A percentile compares a stretch with the other conserved stretches of the same genome.
Evolutionary conservation across 768 basidiomycete genomes (phyloP).

Genomic region (Dioszegia aurantiaca): DNA sequence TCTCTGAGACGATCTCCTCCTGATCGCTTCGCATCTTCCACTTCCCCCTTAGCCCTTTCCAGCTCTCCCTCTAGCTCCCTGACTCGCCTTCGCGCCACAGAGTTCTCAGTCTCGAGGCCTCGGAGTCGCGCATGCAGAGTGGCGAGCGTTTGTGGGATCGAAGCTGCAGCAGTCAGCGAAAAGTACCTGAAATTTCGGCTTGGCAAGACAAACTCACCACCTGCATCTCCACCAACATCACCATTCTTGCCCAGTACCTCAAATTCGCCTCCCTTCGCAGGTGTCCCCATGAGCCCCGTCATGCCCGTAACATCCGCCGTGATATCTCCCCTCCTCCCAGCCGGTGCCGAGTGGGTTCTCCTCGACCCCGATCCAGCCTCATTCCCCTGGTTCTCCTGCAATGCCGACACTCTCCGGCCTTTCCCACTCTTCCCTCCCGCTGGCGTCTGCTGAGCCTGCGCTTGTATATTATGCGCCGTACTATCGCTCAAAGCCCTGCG

Average conservation of each 20-base stretch:
- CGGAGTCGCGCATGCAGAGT: constrained; percentile 59
- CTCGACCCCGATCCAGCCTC: neutral
- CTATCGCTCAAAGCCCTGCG: constrained; percentile 31
- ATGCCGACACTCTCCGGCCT: constrained; percentile 2
- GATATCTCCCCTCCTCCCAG: constrained; percentile 14
- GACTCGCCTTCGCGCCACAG: constrained; percentile 75
- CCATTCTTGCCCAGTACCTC: constrained; percentile 40
- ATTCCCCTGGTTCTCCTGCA: constrained; percentile 8
- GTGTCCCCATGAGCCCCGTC: constrained; percentile 49
- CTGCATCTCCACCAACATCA: constrained; percentile 31
- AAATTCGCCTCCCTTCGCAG: constrained; percentile 43
- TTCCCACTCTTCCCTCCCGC: constrained; percentile 6
- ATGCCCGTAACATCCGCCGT: constrained; percentile 46
- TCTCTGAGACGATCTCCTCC: constrained; percentile 62
- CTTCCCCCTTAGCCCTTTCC: constrained; percentile 57
- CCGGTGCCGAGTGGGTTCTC: constrained; percentile 23
- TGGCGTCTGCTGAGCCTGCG: neutral
- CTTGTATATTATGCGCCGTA: constrained; percentile 27
- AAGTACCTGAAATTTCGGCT: no score
- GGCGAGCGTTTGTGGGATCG: constrained; percentile 37
- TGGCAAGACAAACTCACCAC: constrained; percentile 31
- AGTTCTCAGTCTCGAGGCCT: constrained; percentile 75
- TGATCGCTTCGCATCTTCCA: constrained; percentile 60
- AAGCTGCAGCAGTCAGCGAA: constrained; percentile 19
- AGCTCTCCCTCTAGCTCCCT: constrained; percentile 81